Evolutionary conservation across 2,329 filamentous ascomycete species (phyloP).

Genomic region (Fusarium gaditjirri): DNA sequence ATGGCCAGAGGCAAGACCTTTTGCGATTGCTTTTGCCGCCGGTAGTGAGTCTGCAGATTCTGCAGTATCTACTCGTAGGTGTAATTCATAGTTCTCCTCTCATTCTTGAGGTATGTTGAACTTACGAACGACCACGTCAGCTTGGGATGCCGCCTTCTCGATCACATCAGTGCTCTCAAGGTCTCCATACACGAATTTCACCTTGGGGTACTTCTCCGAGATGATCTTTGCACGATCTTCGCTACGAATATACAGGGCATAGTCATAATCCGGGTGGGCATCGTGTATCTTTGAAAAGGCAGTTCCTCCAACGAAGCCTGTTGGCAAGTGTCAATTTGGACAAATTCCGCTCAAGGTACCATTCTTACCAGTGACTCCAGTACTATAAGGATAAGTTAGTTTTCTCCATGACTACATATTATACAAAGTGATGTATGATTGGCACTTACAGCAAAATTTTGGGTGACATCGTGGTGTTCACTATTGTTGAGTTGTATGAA

Average conservation of each 20-base stretch:
- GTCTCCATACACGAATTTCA: constrained; percentile 60
- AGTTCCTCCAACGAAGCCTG: constrained; percentile 65
- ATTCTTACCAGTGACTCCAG: constrained; percentile 56
- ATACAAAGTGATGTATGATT: not conserved
- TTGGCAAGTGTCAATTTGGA: not conserved
- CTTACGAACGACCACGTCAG: constrained; percentile 62
- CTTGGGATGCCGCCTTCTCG: constrained; percentile 61
- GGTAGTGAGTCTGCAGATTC: constrained; percentile 59
- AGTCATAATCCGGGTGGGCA: constrained; percentile 59
- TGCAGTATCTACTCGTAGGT: constrained; percentile 54
- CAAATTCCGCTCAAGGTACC: fast-evolving
- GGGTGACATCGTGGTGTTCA: constrained; percentile 47
- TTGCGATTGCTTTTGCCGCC: constrained; percentile 56
- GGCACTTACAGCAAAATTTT: constrained; percentile 56
- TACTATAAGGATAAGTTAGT: constrained; percentile 43
- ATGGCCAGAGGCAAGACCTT: constrained; percentile 58
- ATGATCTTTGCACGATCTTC: constrained; percentile 57
- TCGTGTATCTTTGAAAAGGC: constrained; percentile 56
- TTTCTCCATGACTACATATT: not conserved
- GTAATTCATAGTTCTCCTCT: not conserved
- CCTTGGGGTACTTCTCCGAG: constrained; percentile 57
- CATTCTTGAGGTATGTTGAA: constrained; percentile 29
- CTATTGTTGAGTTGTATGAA: not conserved
- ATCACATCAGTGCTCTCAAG: constrained; percentile 59
- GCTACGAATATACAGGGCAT: constrained; percentile 59